Percentiles rank a stretch among this genome's conserved stretches.
Conservation (phyloP, 2,329 filamentous ascomycete species). For the Talaromyces verruculosus region DNA sequence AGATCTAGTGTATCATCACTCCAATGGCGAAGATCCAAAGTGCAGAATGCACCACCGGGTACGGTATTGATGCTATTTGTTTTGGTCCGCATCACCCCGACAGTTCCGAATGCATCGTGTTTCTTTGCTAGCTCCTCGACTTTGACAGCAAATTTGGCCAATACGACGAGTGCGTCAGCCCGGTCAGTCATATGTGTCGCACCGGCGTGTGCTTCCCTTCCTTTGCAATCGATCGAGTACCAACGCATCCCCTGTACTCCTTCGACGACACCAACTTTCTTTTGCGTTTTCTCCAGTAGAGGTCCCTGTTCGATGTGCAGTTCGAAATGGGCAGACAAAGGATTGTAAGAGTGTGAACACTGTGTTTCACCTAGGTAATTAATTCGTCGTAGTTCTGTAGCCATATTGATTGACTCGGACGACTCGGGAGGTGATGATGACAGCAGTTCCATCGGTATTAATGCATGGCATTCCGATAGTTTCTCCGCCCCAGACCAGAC, state of each 20-base stretch:
- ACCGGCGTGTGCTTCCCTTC: slow-evolving; percentile 71
- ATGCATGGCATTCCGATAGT: not conserved
- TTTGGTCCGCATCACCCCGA: slow-evolving; percentile 64
- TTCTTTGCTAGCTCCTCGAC: slow-evolving; percentile 64
- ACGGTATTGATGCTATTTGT: slow-evolving; percentile 72
- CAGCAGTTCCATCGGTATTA: not conserved
- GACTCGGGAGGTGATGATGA: not conserved
- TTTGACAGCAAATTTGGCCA: slow-evolving; percentile 34
- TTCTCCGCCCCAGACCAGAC: slow-evolving; percentile 68
- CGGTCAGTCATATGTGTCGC: slow-evolving; percentile 68
- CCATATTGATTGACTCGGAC: not conserved
- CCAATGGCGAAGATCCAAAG: slow-evolving; percentile 54
- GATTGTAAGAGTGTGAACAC: slow-evolving; percentile 48
- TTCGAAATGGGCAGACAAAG: slow-evolving; percentile 76
- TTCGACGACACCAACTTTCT: slow-evolving; percentile 68
- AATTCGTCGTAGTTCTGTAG: slow-evolving; percentile 65
- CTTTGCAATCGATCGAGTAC: slow-evolving; percentile 66
- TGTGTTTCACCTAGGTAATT: slow-evolving; percentile 63
- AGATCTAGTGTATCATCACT: not conserved
- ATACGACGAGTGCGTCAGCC: slow-evolving; percentile 63
- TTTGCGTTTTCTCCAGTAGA: slow-evolving; percentile 63
- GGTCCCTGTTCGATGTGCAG: slow-evolving; percentile 84
- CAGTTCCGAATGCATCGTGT: slow-evolving; percentile 52
- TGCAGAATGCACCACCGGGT: slow-evolving; percentile 66
- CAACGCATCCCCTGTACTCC: slow-evolving; percentile 75